Percentiles rank a stretch among this genome's conserved stretches.
These are phyloP conservation scores for Arthrobotrys sinensis DNA, from an alignment of 2,329 filamentous ascomycete species.

Conservation along the genomic window DNA sequence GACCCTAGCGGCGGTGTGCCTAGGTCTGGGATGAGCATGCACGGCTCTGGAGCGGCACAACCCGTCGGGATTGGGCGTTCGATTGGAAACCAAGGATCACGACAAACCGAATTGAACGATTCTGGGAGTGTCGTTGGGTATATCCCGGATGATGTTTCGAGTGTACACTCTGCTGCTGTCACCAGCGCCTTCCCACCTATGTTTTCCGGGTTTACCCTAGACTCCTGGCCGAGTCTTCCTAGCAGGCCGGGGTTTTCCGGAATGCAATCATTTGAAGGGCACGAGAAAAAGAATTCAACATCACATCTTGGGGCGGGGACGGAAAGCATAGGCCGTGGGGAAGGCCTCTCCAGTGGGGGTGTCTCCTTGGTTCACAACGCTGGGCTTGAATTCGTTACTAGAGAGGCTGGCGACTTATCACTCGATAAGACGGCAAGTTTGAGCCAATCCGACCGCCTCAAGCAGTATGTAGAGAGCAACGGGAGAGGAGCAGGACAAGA, in stretches of 20 bases:
- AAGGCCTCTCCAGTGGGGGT: constrained; percentile 47
- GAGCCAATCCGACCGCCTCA: constrained; percentile 90
- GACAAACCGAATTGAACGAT: constrained; percentile 74
- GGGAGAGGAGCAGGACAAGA: constrained; percentile 73
- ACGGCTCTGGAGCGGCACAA: constrained; percentile 68
- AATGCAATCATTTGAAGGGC: constrained; percentile 71
- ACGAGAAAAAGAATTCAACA: constrained; percentile 45
- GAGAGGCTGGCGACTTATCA: constrained; percentile 49
- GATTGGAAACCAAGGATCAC: constrained; percentile 49
- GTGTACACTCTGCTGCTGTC: constrained; percentile 91
- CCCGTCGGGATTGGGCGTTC: constrained; percentile 62
- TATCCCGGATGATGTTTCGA: constrained; percentile 96
- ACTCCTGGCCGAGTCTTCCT: constrained; percentile 87
- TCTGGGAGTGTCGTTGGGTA: constrained; percentile 92
- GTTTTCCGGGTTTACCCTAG: constrained; percentile 91
- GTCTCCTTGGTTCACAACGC: constrained; percentile 34
- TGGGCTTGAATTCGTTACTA: constrained; percentile 68
- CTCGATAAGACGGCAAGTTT: constrained; percentile 76
- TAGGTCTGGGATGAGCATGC: constrained; percentile 43
- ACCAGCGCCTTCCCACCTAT: constrained; percentile 89
- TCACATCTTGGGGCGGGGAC: constrained; percentile 6
- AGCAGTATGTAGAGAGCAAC: constrained; percentile 91
- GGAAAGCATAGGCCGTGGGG: constrained; percentile 42
- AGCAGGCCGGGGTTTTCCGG: constrained; percentile 74
- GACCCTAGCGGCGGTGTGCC: constrained; percentile 7